These are phyloP conservation scores for Calocybe gangraenosa DNA, from an alignment of 768 basidiomycete species.

Conservation along the genomic window DNA sequence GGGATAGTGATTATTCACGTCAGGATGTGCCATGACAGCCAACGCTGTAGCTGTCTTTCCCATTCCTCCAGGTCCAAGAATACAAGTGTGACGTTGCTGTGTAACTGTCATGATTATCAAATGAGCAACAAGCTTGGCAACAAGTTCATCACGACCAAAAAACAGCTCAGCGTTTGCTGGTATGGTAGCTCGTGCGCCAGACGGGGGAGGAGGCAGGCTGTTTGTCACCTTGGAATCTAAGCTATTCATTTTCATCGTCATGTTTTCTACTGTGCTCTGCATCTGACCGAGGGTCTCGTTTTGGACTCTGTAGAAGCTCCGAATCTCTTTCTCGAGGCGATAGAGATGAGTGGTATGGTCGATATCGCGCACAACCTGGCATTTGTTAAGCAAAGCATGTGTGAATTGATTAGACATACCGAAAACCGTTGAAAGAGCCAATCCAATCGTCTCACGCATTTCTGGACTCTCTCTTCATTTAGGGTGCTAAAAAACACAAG, in stretches of 20 bases:
- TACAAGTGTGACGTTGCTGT: slow-evolving; percentile 15
- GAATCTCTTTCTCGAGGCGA: slow-evolving; percentile 4
- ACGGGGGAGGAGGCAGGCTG: background rate
- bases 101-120: background rate
- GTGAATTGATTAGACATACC: background rate
- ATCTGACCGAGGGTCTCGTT: background rate
- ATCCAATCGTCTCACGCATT: slow-evolving; percentile 3
- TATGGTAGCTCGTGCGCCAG: background rate
- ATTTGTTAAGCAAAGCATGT: too few species aligned
- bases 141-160: slow-evolving; percentile 17
- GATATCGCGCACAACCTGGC: slow-evolving; percentile 6
- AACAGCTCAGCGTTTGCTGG: slow-evolving; percentile 16
- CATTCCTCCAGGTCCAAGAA: slow-evolving; percentile 29
- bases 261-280: background rate
- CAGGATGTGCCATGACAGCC: slow-evolving; percentile 20
- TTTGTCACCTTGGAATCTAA: background rate
- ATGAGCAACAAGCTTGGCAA: slow-evolving; percentile 12
- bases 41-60: slow-evolving; percentile 29
- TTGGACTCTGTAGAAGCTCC: slow-evolving; percentile 1
- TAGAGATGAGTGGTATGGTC: background rate
- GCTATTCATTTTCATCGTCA: too few species aligned
- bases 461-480: background rate
- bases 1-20: slow-evolving; percentile 14
- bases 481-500: slow-evolving; percentile 3
- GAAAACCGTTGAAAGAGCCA: slow-evolving; percentile 3